These are phyloP conservation scores for Aspergillus cavernicola DNA, from an alignment of 495 filamentous ascomycete genomes.

Conservation along the genomic window DNA sequence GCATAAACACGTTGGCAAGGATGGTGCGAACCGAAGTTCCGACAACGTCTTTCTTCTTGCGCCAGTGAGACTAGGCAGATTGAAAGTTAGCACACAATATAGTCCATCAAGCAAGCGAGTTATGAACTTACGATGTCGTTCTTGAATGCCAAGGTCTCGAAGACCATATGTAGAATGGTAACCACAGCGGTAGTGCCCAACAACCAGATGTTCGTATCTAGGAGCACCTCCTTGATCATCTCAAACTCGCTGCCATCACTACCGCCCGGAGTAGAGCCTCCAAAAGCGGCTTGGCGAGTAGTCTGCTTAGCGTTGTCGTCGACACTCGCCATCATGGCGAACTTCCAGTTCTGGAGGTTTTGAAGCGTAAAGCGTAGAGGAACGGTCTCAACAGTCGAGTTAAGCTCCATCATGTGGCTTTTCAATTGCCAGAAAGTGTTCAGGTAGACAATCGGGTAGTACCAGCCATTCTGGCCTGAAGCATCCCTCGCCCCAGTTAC, in stretches of 20 bases:
- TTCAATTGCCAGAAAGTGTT: conserved; percentile 98
- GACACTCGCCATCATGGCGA: conserved; percentile 74
- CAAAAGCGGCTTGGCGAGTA: conserved; percentile 64
- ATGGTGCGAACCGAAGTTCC: conserved; percentile 95
- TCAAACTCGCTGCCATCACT: conserved; percentile 85
- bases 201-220: conserved; percentile 92
- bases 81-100: conserved; percentile 21
- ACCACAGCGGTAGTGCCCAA: conserved; percentile 80
- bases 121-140: conserved; percentile 70
- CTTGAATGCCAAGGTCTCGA: conserved; percentile 95
- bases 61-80: conserved; percentile 68
- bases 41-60: conserved; percentile 98
- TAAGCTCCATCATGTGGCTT: conserved; percentile 85
- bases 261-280: conserved; percentile 59
- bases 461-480: conserved; percentile 89
- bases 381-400: conserved; percentile 80
- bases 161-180: conserved; percentile 85
- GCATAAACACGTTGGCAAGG: conserved; percentile 97
- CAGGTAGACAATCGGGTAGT: conserved; percentile 86
- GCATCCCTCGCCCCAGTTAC: conserved; percentile 67
- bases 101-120: background rate
- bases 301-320: conserved; percentile 84
- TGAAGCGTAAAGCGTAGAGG: conserved; percentile 82
- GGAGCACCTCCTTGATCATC: conserved; percentile 87
- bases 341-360: conserved; percentile 88